These are phyloP conservation scores for Dacryopinax spathularia DNA, from an alignment of 768 basidiomycete genomes.

Conservation along the genomic window DNA sequence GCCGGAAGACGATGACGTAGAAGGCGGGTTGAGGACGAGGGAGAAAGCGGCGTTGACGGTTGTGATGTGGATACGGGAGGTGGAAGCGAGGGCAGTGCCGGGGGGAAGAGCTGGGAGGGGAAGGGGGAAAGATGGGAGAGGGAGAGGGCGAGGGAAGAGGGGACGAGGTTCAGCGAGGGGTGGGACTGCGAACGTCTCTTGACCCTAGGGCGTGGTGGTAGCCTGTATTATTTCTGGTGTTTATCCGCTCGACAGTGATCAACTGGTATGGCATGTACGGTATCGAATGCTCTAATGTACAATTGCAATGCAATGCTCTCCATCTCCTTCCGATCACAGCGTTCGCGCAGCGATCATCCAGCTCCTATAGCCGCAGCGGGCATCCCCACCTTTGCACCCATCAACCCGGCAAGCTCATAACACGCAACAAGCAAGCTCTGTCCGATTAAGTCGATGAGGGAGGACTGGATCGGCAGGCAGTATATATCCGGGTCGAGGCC, in stretches of 20 bases:
- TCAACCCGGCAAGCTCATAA: slow-evolving; percentile 46
- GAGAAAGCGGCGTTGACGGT: slow-evolving; percentile 24
- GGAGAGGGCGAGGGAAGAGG: background rate
- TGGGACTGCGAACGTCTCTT: background rate
- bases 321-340: too few species aligned
- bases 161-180: background rate
- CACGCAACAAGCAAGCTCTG: slow-evolving; percentile 66
- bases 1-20: slow-evolving; percentile 59
- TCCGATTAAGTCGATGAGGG: slow-evolving; percentile 72
- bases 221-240: too few species aligned
- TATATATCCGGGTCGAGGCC: slow-evolving; percentile 81
- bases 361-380: background rate
- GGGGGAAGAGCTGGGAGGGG: background rate
- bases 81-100: slow-evolving; percentile 19
- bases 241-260: background rate
- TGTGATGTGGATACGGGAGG: slow-evolving; percentile 42
- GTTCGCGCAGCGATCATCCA: too few species aligned
- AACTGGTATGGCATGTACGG: background rate
- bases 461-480: slow-evolving; percentile 83
- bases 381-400: slow-evolving; percentile 25
- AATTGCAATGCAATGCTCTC: background rate
- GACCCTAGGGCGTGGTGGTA: too few species aligned
- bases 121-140: background rate
- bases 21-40: slow-evolving; percentile 14
- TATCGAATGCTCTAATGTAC: background rate